Evolutionary conservation across 352 stramenopile genomes (phyloP), one percentile per base, ranked within the genome.

Genomic region (Phytopythium vexans): DNA sequence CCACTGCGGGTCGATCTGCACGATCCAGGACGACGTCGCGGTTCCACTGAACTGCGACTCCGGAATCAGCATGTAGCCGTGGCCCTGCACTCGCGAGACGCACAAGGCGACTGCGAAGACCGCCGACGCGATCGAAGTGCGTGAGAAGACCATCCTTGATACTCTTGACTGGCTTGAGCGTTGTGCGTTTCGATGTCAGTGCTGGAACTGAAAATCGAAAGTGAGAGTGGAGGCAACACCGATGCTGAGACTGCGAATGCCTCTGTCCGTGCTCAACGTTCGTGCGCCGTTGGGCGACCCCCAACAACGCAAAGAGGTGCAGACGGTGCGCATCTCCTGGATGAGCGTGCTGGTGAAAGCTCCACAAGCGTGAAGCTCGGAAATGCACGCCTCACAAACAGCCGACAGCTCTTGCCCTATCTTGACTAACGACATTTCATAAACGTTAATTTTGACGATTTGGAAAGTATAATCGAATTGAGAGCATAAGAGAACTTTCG

Each of bases 31-130:
- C 10, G 60, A 67, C 33, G 31, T 60, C 31, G 44, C 54, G 6
- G 60, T 64, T 6, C 35, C 54, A 8, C 44, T 45, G 40, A 67
- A 67, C 16, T 63, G 36, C 31, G 60, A 49, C 35, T 60, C 42
- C 1, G 60, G 60, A 39, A 67, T 56, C 9, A 56, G 21, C 60
- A 67, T 64, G 60, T 67, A 67, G 6, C 60, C 60, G 49, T 67
- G 60, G 36, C 38, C 60, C 15, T 62, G 21, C 21, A 51, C 41
- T 15, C 15, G 47, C 16, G 60, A 46, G 27, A 49, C 49, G 6
- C 46, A 54, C 6, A 44, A 33, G 15, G 33, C 54, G 31, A 67
- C 15, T 9, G 56, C 48, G 49, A 54, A 43, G 10, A 55, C 43
- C 14, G 40, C 55, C 11, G 38, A 16, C 3, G 45, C 6, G 21